Percentiles rank a stretch among this genome's conserved stretches.
These are phyloP conservation scores for Plasmopara halstedii DNA, from an alignment of 352 stramenopile genomes.

Conservation along the genomic window DNA sequence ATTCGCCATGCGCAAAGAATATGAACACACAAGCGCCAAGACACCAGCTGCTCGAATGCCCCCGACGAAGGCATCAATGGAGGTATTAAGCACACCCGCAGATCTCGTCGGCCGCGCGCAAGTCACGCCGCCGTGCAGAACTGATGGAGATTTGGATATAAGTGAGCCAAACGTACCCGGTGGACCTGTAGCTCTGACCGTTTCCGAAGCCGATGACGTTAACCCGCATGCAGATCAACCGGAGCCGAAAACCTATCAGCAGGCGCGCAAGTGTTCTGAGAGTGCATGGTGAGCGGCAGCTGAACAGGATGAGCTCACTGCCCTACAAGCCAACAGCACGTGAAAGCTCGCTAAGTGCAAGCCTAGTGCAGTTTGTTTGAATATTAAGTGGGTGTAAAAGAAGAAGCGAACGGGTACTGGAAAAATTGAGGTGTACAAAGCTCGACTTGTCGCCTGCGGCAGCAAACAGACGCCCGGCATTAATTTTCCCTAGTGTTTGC, in stretches of 20 bases:
- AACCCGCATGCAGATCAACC: not conserved
- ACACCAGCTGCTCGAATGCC: not conserved
- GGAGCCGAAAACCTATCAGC: not conserved
- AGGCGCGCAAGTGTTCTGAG: no score
- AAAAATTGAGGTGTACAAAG: not conserved
- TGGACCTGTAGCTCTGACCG: no score
- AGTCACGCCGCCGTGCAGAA: not conserved
- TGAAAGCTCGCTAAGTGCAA: not conserved
- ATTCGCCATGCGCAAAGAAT: not conserved
- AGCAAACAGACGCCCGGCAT: not conserved
- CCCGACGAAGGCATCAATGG: not conserved
- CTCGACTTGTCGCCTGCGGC: not conserved
- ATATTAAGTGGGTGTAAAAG: not conserved
- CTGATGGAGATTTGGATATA: not conserved
- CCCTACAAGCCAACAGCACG: no score
- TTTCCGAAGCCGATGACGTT: not conserved
- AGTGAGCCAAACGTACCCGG: not conserved
- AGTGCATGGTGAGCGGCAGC: not conserved
- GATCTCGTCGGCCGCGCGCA: constrained; percentile 2
- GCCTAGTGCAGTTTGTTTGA: not conserved
- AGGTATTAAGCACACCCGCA: not conserved
- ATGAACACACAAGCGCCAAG: not conserved
- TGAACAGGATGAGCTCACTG: not conserved
- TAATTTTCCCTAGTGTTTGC: not conserved
- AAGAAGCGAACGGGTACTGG: not conserved